Evolutionary conservation across 2,329 filamentous ascomycete genomes (phyloP).

Genomic region (Stenocarpella maydis): DNA sequence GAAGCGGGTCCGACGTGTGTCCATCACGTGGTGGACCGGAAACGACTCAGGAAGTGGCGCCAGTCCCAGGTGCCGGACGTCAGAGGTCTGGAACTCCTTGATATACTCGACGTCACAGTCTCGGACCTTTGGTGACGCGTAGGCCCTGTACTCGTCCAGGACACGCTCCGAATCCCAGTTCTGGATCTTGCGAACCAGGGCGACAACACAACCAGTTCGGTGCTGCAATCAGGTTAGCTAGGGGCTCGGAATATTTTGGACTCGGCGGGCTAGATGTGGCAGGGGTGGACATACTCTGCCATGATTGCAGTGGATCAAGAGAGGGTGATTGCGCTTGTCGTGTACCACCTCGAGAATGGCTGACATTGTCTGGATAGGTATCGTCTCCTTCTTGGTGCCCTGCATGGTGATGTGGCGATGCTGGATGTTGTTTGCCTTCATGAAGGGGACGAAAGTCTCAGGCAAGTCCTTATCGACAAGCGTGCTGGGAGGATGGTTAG

Average conservation of each 20-base stretch:
- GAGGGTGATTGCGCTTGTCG: conserved; percentile 76
- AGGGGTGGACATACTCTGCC: conserved; percentile 68
- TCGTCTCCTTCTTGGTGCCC: conserved; percentile 85
- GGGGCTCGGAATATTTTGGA: background rate
- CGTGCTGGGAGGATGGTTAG: conserved; percentile 53
- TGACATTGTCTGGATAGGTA: conserved; percentile 72
- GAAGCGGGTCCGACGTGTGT: conserved; percentile 40
- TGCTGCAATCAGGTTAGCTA: conserved; percentile 59
- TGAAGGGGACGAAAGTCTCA: conserved; percentile 65
- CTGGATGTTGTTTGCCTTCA: conserved; percentile 71
- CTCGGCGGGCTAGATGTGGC: background rate
- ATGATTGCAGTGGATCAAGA: conserved; percentile 93
- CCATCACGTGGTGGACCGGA: conserved; percentile 42
- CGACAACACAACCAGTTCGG: conserved; percentile 89
- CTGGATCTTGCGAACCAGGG: conserved; percentile 76
- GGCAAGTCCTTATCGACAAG: conserved; percentile 69
- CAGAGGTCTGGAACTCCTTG: conserved; percentile 54
- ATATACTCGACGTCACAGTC: conserved; percentile 69
- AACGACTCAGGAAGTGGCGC: conserved; percentile 26
- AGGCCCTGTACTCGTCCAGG: conserved; percentile 77
- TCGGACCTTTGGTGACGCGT: conserved; percentile 67
- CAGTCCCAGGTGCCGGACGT: conserved; percentile 35
- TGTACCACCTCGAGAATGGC: conserved; percentile 76
- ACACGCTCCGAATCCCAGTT: conserved; percentile 71
- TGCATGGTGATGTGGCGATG: conserved; percentile 81